A percentile compares a stretch with the other conserved stretches of the same genome.
Evolutionary conservation across 2,329 filamentous ascomycete species (phyloP).

Genomic region (Exophiala viscosa): DNA sequence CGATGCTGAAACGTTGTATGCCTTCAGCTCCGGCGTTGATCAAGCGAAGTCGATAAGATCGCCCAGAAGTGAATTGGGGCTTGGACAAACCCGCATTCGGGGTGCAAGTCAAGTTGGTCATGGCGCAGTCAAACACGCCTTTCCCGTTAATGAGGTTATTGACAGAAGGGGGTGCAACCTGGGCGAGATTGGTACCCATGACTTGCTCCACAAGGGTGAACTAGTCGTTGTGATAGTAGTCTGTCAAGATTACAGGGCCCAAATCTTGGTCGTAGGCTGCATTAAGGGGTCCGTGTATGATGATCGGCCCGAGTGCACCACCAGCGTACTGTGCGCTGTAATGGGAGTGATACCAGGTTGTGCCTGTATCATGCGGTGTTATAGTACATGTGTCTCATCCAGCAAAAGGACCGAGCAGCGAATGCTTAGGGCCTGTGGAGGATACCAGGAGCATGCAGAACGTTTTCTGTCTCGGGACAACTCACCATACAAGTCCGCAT

Average conservation of each 20-base stretch:
- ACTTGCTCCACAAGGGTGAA: slow-evolving; percentile 18
- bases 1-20: slow-evolving; percentile 42
- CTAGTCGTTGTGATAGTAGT: slow-evolving; percentile 27
- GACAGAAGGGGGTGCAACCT: slow-evolving; percentile 17
- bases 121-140: slow-evolving; percentile 25
- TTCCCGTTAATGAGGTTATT: slow-evolving; percentile 29
- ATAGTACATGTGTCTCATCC: no score
- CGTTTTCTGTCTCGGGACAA: slow-evolving; percentile 30
- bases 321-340: slow-evolving; percentile 6
- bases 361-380: no score
- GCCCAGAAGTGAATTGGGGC: slow-evolving; percentile 31
- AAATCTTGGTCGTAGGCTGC: slow-evolving; percentile 24
- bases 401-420: no score
- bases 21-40: slow-evolving; percentile 39
- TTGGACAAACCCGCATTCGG: slow-evolving; percentile 26
- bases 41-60: slow-evolving; percentile 40
- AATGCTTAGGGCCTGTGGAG: no score
- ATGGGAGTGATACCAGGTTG: no score
- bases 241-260: slow-evolving; percentile 25
- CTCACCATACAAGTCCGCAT: slow-evolving; percentile 35
- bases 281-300: slow-evolving; percentile 27
- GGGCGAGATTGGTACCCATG: slow-evolving; percentile 19
- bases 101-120: slow-evolving; percentile 17
- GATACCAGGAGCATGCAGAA: not conserved
- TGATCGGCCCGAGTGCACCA: slow-evolving; percentile 30